Evolutionary conservation across 805 yeast species (phyloP).

Genomic region (Clavispora santaluciae): DNA sequence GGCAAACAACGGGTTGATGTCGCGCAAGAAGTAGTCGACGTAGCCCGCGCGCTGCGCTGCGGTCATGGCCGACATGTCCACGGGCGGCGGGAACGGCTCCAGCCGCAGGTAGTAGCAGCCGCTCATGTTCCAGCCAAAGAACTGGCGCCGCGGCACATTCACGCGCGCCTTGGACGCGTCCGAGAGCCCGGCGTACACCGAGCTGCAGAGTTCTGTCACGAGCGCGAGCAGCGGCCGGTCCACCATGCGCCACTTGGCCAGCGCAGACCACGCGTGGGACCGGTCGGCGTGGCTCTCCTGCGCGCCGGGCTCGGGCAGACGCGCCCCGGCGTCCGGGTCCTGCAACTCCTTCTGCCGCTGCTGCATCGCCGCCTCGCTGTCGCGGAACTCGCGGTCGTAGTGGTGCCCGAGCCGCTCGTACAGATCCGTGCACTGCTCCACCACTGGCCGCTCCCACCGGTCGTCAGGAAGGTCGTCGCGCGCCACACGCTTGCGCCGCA

Average conservation of each 20-base stretch:
- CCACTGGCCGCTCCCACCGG: slow-evolving; percentile 8
- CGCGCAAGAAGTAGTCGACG: slow-evolving; percentile 40
- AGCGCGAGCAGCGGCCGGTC: slow-evolving; percentile 43
- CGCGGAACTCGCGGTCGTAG: too few species aligned
- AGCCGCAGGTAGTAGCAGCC: slow-evolving; percentile 46
- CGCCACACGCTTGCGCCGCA: too few species aligned
- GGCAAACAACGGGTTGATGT: slow-evolving; percentile 50
- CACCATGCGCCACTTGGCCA: slow-evolving; percentile 43
- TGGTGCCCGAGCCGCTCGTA: too few species aligned
- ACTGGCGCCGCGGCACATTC: slow-evolving; percentile 51
- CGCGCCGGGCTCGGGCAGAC: not conserved
- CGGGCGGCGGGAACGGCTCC: slow-evolving; percentile 30
- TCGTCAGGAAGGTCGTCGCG: not conserved
- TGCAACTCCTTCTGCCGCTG: too few species aligned
- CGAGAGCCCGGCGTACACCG: slow-evolving; percentile 28
- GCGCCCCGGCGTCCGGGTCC: too few species aligned
- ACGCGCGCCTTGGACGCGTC: slow-evolving; percentile 31
- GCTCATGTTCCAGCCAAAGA: slow-evolving; percentile 63
- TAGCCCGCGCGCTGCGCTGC: slow-evolving; percentile 12
- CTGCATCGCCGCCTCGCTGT: too few species aligned
- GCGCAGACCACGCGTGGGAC: slow-evolving; percentile 8
- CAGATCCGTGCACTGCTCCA: slow-evolving; percentile 17
- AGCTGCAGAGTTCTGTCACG: slow-evolving; percentile 34
- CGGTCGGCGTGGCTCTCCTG: too few species aligned
- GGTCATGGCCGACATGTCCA: slow-evolving; percentile 16